These are phyloP conservation scores for Laburnicola sp. DNA, from an alignment of 2,329 filamentous ascomycete genomes.

Conservation along the genomic window DNA sequence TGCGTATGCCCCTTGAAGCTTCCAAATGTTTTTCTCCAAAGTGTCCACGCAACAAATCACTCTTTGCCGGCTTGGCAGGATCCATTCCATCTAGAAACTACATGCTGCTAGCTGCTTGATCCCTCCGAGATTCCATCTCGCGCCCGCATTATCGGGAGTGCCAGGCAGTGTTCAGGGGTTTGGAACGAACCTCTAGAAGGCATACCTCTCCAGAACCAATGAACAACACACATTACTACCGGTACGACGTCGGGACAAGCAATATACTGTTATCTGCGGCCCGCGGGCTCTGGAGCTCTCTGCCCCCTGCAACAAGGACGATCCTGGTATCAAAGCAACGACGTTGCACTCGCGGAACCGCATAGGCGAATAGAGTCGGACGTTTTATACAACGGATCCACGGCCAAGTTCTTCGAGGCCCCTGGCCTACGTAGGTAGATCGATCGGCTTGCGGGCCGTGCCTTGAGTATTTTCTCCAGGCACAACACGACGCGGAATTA, in stretches of 20 bases:
- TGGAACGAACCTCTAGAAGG: not conserved
- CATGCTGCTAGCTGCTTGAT: not conserved
- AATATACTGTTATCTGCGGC: not conserved
- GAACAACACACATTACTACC: not conserved
- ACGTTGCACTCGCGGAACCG: not conserved
- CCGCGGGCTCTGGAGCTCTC: not conserved
- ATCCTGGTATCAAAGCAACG: not conserved
- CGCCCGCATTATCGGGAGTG: not conserved
- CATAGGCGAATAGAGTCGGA: not conserved
- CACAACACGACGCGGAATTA: not conserved
- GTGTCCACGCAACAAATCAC: not conserved
- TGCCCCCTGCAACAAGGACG: not conserved
- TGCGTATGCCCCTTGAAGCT: not conserved
- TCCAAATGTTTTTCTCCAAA: not conserved
- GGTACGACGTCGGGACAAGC: not conserved
- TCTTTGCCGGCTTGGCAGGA: slow-evolving; percentile 3
- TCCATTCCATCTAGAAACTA: not conserved
- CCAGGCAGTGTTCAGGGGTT: not conserved
- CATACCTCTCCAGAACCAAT: not conserved
- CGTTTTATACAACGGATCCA: not conserved
- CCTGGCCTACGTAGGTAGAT: too few relatives aligned
- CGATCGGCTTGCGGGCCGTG: not conserved
- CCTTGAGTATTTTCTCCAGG: not conserved
- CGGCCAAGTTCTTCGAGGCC: not conserved
- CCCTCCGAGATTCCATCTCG: not conserved